phyloP scores from a whole-genome alignment of 1,284 basidiomycete species.

The Vanrija humicola region DNA sequence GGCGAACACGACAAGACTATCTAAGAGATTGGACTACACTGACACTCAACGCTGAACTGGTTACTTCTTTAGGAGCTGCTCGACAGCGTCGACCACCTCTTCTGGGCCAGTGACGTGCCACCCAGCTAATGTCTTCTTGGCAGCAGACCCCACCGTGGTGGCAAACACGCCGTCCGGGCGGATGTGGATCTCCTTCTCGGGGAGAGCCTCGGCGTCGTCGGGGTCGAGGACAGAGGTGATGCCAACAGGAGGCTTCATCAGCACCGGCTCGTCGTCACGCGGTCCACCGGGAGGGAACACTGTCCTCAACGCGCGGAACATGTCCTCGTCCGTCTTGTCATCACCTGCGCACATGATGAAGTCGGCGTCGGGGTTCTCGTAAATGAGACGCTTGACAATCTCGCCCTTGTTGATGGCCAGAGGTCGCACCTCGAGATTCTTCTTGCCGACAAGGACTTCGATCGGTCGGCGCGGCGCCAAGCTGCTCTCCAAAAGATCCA shows the following conservation, averaged over 20 bases:
- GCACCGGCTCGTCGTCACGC: slow-evolving; percentile 51
- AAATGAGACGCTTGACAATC: slow-evolving; percentile 90
- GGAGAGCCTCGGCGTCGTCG: slow-evolving; percentile 46
- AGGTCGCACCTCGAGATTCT: slow-evolving; percentile 95
- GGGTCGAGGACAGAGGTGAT: slow-evolving; percentile 56
- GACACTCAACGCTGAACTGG: neutral
- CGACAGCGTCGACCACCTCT: slow-evolving; percentile 46
- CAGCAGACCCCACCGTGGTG: slow-evolving; percentile 77
- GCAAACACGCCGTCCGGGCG: slow-evolving; percentile 72
- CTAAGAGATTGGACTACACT: neutral
- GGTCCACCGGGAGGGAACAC: slow-evolving; percentile 51
- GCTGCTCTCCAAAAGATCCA: slow-evolving; percentile 92
- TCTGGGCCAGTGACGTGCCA: slow-evolving; percentile 73
- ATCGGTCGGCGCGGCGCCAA: slow-evolving; percentile 81
- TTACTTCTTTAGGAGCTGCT: slow-evolving; percentile 27
- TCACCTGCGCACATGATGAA: slow-evolving; percentile 97
- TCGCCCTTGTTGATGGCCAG: slow-evolving; percentile 97
- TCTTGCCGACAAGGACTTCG: slow-evolving; percentile 93
- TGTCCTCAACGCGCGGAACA: slow-evolving; percentile 78
- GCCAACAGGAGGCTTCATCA: slow-evolving; percentile 68
- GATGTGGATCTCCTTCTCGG: slow-evolving; percentile 63
- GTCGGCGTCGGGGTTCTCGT: slow-evolving; percentile 86
- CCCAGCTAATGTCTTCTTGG: slow-evolving; percentile 77
- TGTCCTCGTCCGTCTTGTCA: slow-evolving; percentile 98
- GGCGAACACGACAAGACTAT: too few species aligned